A percentile compares a stretch with the other conserved stretches of the same genome.
These are phyloP conservation scores for Claviceps monticola DNA, from an alignment of 2,329 filamentous ascomycete genomes.

Conservation along the genomic window DNA sequence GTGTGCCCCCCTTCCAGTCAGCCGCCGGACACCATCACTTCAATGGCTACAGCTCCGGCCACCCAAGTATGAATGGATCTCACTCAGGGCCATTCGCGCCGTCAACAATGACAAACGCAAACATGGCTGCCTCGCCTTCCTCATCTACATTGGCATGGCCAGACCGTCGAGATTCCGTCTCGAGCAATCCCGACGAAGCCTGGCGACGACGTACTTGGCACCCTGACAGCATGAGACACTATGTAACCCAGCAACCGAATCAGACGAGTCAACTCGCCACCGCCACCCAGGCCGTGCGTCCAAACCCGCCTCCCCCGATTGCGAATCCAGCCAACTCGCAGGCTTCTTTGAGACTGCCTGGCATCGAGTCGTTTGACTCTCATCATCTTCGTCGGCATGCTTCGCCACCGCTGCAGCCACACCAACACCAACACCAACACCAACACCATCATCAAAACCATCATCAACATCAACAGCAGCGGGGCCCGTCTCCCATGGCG, in stretches of 20 bases:
- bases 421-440: background rate
- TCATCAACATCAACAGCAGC: constrained; percentile 35
- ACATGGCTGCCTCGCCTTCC: constrained; percentile 51
- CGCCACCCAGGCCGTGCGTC: constrained; percentile 51
- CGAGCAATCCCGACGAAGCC: constrained; percentile 54
- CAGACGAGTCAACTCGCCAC: constrained; percentile 63
- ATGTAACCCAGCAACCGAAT: constrained; percentile 37
- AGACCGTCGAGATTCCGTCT: constrained; percentile 46
- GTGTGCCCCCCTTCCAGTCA: constrained; percentile 58
- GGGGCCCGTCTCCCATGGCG: constrained; percentile 63
- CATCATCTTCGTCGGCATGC: constrained; percentile 44
- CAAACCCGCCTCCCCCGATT: constrained; percentile 36
- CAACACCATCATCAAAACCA: constrained; percentile 37
- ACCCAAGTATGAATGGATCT: constrained; percentile 34
- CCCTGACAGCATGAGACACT: constrained; percentile 57
- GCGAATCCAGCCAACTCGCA: constrained; percentile 36
- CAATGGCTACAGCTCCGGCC: constrained; percentile 36
- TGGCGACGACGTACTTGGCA: constrained; percentile 86
- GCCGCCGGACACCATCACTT: constrained; percentile 40
- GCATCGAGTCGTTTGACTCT: constrained; percentile 85
- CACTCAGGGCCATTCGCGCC: constrained; percentile 40
- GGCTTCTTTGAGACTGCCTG: constrained; percentile 57
- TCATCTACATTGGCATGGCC: constrained; percentile 47
- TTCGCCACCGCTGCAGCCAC: constrained; percentile 49
- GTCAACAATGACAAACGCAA: constrained; percentile 29